Evolutionary conservation across 2,329 filamentous ascomycete species (phyloP).

Genomic region (Diaporthe nobilis): DNA sequence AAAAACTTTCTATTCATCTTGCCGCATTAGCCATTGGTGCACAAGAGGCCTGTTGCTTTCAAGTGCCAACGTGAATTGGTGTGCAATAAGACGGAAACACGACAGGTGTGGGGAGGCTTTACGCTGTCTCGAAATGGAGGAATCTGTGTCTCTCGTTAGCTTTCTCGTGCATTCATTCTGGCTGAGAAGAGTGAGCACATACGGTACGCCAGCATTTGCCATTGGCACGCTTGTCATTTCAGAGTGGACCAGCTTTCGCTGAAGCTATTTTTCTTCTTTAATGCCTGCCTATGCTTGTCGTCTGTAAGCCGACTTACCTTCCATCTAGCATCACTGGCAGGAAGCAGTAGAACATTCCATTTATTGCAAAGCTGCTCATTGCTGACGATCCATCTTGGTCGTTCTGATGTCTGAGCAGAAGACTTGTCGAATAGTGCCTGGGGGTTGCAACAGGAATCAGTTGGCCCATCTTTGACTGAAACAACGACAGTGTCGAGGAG

Average conservation of each 20-base stretch:
- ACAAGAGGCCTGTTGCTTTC: neutral
- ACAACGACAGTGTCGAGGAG: neutral
- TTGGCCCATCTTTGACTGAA: neutral
- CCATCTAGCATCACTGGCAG: slow-evolving; percentile 18
- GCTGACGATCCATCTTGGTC: slow-evolving; percentile 14
- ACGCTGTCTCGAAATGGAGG: slow-evolving; percentile 17
- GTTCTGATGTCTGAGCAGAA: slow-evolving; percentile 18
- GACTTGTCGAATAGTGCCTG: slow-evolving; percentile 21
- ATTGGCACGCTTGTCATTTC: slow-evolving; percentile 15
- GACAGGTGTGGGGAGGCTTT: neutral
- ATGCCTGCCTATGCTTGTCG: neutral
- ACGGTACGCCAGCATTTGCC: slow-evolving; percentile 1
- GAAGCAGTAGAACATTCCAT: slow-evolving; percentile 17
- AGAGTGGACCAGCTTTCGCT: slow-evolving; percentile 3
- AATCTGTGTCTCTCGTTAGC: neutral
- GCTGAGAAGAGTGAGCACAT: neutral
- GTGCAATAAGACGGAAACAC: neutral
- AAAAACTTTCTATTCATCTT: neutral
- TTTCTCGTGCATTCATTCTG: neutral
- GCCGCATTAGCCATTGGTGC: neutral
- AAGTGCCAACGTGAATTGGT: neutral
- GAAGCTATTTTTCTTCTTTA: neutral
- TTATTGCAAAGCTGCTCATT: slow-evolving; percentile 20
- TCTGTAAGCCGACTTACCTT: neutral
- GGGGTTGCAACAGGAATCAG: neutral